Evolutionary conservation across 805 yeast genomes (phyloP).

Genomic region (Naumovozyma castellii): DNA sequence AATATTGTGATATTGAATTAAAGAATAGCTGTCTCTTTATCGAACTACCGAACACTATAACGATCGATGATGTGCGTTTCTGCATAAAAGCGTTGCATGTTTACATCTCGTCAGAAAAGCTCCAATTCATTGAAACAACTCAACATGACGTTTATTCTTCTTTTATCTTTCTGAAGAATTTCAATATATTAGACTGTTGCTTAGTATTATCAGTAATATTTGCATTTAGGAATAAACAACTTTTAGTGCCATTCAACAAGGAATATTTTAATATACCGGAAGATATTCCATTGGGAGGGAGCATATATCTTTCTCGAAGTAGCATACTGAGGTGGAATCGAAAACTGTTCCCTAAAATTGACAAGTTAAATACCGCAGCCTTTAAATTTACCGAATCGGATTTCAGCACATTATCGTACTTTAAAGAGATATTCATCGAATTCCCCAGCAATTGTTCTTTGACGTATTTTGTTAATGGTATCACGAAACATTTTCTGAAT

Average conservation of each 20-base stretch:
- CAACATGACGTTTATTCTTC: conserved; percentile 1
- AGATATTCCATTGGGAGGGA: conserved; percentile 9
- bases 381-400: conserved; percentile 4
- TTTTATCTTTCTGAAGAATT: conserved; percentile 9
- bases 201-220: conserved; percentile 13
- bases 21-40: conserved; percentile 15
- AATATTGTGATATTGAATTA: conserved; percentile 6
- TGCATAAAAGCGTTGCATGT: conserved; percentile 12
- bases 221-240: conserved; percentile 10
- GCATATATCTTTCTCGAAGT: conserved; percentile 12
- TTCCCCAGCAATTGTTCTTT: conserved; percentile 4
- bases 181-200: conserved; percentile 18
- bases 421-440: conserved; percentile 11
- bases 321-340: conserved; percentile 2
- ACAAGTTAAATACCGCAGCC: background rate
- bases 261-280: conserved; percentile 11
- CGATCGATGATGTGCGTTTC: conserved; percentile 1
- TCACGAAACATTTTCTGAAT: conserved; percentile 9
- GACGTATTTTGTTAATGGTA: conserved; percentile 9
- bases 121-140: conserved; percentile 4
- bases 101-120: conserved; percentile 10
- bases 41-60: conserved; percentile 2
- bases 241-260: conserved; percentile 6
- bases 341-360: background rate
- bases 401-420: conserved; percentile 4